phyloP scores from a whole-genome alignment of 1,284 basidiomycete species.

The Apiotrichum laibachii region DNA sequence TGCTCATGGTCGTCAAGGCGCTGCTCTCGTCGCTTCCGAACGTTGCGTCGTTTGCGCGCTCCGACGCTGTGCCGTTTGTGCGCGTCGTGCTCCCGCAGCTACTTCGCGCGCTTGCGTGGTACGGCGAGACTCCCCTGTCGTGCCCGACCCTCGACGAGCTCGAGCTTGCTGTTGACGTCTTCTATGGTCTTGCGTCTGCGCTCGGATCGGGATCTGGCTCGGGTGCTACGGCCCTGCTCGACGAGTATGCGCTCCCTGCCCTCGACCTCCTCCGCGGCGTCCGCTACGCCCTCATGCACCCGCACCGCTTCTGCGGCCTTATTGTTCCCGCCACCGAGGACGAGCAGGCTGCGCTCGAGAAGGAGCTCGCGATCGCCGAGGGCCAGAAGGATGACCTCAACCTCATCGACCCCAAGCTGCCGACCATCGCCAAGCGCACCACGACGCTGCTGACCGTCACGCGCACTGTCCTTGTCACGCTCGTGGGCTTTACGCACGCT shows the following conservation, averaged over 20 bases:
- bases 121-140: conserved; percentile 68
- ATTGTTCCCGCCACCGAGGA: conserved; percentile 75
- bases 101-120: conserved; percentile 71
- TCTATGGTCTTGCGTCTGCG: conserved; percentile 62
- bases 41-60: conserved; percentile 71
- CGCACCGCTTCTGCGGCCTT: conserved; percentile 75
- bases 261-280: conserved; percentile 78
- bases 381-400: conserved; percentile 28
- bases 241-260: conserved; percentile 64
- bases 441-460: conserved; percentile 67
- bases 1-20: conserved; percentile 75
- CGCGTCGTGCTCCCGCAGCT: conserved; percentile 82
- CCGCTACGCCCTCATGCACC: conserved; percentile 85
- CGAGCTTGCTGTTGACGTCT: conserved; percentile 70
- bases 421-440: conserved; percentile 66
- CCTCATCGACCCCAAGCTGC: conserved; percentile 63
- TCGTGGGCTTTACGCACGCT: conserved; percentile 68
- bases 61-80: conserved; percentile 79
- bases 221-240: conserved; percentile 56
- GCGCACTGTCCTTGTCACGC: conserved; percentile 64
- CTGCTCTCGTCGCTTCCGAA: conserved; percentile 59
- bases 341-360: conserved; percentile 52
- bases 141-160: conserved; percentile 73
- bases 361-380: conserved; percentile 62
- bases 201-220: conserved; percentile 52